Conservation (phyloP, 2,329 filamentous ascomycete species). For the Epichloe sylvatica region DNA sequence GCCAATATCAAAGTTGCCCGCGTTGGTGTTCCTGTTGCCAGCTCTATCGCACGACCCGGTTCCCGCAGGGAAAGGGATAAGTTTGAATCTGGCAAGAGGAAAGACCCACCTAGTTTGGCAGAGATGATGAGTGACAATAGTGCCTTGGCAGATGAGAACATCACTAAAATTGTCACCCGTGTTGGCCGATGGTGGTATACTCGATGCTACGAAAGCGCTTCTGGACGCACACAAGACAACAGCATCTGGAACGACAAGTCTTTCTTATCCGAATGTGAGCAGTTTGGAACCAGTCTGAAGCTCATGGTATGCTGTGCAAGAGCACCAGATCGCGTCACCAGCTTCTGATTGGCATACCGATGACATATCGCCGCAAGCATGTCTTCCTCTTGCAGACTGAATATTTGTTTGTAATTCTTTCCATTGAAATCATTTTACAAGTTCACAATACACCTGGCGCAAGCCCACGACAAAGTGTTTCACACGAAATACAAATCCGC, state of each 20-base stretch:
- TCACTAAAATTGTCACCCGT: slow-evolving; percentile 81
- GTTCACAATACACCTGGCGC: background rate
- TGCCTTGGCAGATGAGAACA: slow-evolving; percentile 64
- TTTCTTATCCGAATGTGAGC: slow-evolving; percentile 72
- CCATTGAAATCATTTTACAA: background rate
- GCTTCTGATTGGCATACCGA: slow-evolving; percentile 22
- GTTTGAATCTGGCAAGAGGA: slow-evolving; percentile 14
- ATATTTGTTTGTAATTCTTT: background rate
- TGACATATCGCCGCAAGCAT: background rate
- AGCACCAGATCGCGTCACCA: slow-evolving; percentile 49
- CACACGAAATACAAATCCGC: background rate
- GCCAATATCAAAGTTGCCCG: slow-evolving; percentile 60
- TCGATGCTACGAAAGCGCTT: slow-evolving; percentile 69
- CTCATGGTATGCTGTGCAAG: slow-evolving; percentile 85
- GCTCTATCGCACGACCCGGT: slow-evolving; percentile 25
- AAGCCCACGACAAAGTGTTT: slow-evolving; percentile 1
- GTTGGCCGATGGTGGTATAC: slow-evolving; percentile 97
- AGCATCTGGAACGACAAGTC: slow-evolving; percentile 69
- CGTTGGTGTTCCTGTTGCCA: slow-evolving; percentile 62
- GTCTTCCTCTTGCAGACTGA: background rate
- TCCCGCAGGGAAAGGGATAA: slow-evolving; percentile 8
- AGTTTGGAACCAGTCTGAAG: slow-evolving; percentile 74
- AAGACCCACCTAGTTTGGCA: slow-evolving; percentile 42
- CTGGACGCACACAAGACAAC: slow-evolving; percentile 28
- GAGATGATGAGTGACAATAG: slow-evolving; percentile 61